Base-by-base conservation (phyloP, 768 basidiomycete genomes). In the Leccinum ochraceum region DNA sequence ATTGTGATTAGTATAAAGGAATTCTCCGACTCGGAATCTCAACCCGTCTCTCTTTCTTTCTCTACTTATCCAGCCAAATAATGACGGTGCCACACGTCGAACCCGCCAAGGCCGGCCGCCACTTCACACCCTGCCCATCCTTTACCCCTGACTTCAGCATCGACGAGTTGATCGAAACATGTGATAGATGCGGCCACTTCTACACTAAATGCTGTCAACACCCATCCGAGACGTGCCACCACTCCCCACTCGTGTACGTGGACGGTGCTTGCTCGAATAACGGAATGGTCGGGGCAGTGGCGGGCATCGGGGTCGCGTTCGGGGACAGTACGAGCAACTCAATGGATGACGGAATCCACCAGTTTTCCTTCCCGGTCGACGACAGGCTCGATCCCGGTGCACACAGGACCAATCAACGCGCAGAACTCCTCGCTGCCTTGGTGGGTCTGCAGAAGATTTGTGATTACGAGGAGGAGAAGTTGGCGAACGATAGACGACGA, bases 391-490 rank as follows among this genome's bases (percentile, higher is more conserved):
- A 56, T 5, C 56, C 46, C 6, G 22, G 20, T 22, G 30, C 6
- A 4, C 24, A 9, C 20, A 48, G 46, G 46, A 49, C 56, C 14
- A 56, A 22, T 11, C 56, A 56, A 7, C 56, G 56, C 6, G 56
- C 46, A 5, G 56, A 56, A 8, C 56, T 56, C 22, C 56, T 56
- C 10, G 56, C 56, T 34, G 56, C 44, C 8, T 4, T 56, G 32
- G 46, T 28, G 5, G 56, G 56, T 69, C 71, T 39, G 71, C 69
- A 3, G 69, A 75, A 34, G 9, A 56, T 60, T 72, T 73, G 71
- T 58, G 71, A 26, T 67, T 64, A 8, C 28, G 37, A 28, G 73
- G 72, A 69, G 24, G 26, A 4, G 22, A 20, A 3, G 42, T 7
- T 20, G 17, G 42, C 14, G 42, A 20, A 44, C 17, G 17, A 44